phyloP scores from a whole-genome alignment of 2,329 filamentous ascomycete genomes.

The Lasiodiplodia sp. region DNA sequence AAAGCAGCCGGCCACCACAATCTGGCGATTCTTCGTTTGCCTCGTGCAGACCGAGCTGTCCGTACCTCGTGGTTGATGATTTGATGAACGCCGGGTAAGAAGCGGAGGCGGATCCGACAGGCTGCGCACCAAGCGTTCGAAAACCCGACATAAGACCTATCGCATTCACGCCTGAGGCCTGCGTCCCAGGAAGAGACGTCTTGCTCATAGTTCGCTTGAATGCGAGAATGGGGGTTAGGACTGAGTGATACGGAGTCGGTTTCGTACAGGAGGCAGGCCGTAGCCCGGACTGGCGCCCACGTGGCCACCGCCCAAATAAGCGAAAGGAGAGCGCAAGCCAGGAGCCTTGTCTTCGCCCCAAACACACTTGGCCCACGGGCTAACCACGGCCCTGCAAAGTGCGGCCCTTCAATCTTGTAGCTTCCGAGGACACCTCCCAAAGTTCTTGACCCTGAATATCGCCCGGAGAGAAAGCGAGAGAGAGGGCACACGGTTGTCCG shows the following conservation, averaged over 20 bases:
- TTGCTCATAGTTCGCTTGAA: neutral
- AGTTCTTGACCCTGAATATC: neutral
- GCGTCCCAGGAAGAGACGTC: neutral
- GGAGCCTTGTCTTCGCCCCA: constrained; percentile 18
- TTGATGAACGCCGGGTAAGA: constrained; percentile 14
- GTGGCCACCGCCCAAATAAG: constrained; percentile 25
- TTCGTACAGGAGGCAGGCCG: constrained; percentile 15
- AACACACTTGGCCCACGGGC: constrained; percentile 7
- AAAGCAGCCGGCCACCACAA: neutral
- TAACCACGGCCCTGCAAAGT: constrained; percentile 8
- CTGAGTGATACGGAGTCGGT: constrained; percentile 16
- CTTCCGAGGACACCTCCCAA: neutral
- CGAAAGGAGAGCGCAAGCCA: constrained; percentile 19
- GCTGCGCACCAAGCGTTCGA: constrained; percentile 16
- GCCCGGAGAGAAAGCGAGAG: neutral
- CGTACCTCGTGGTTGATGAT: constrained; percentile 4
- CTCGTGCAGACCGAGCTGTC: constrained; percentile 13
- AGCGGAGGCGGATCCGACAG: constrained; percentile 10
- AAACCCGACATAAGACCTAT: constrained; percentile 5
- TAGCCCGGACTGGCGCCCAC: constrained; percentile 24
- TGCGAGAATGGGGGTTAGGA: constrained; percentile 3
- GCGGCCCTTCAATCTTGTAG: constrained; percentile 17
- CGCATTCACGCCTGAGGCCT: constrained; percentile 7
- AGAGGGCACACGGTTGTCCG: constrained; percentile 28
- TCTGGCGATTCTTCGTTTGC: constrained; percentile 4